These are phyloP conservation scores for Candida fluviatilis DNA, from an alignment of 805 yeast genomes.

Conservation along the genomic window DNA sequence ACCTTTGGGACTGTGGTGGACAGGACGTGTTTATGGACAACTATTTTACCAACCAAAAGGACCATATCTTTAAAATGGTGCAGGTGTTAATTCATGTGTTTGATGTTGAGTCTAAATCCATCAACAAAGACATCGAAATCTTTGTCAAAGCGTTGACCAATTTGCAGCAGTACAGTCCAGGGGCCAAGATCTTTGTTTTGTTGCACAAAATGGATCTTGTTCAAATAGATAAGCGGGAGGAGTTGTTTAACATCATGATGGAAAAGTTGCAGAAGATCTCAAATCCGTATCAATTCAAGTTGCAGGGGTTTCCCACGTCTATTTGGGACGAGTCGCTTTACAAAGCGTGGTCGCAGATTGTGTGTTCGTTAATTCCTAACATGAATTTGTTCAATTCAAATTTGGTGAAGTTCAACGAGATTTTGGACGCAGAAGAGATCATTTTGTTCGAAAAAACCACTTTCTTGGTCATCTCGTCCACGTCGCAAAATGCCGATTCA, in stretches of 20 bases:
- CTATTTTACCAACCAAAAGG: constrained; percentile 82
- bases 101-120: constrained; percentile 91
- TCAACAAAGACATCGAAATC: constrained; percentile 88
- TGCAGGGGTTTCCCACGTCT: constrained; percentile 88
- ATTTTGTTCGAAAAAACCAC: constrained; percentile 92
- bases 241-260: constrained; percentile 81
- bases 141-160: constrained; percentile 81
- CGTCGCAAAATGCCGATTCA: constrained; percentile 30
- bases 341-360: constrained; percentile 96
- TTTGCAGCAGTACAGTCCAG: constrained; percentile 78
- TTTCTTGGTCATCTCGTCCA: constrained; percentile 71
- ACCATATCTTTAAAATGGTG: constrained; percentile 91
- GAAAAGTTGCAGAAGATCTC: constrained; percentile 73
- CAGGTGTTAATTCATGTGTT: constrained; percentile 95
- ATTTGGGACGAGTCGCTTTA: constrained; percentile 96
- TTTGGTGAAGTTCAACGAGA: constrained; percentile 64
- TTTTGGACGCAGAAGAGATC: constrained; percentile 83
- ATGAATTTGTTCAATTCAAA: constrained; percentile 76
- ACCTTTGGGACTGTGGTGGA: constrained; percentile 98
- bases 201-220: constrained; percentile 96
- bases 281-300: constrained; percentile 55
- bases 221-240: constrained; percentile 78
- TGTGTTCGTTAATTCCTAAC: constrained; percentile 91
- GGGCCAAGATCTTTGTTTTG: constrained; percentile 85
- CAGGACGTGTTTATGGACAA: constrained; percentile 96